These are phyloP conservation scores for Cladosporium colombiae DNA, from an alignment of 2,329 filamentous ascomycete genomes.

Conservation along the genomic window DNA sequence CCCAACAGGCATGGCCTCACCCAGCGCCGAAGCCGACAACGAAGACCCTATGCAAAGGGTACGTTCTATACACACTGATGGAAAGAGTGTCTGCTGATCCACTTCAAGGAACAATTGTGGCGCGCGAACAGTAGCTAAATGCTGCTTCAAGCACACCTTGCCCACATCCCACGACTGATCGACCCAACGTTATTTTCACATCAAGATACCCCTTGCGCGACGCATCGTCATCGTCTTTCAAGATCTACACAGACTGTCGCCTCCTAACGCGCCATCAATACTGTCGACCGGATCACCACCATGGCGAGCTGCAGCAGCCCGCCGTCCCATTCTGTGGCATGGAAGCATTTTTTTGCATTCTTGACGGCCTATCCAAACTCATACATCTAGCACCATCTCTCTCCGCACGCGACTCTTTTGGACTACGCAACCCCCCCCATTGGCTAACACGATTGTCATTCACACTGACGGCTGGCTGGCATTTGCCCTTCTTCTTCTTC, in stretches of 20 bases:
- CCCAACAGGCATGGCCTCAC: constrained; percentile 62
- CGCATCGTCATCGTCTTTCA: background rate
- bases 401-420: background rate
- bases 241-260: background rate
- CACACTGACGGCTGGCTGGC: background rate
- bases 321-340: background rate
- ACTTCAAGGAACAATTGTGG: constrained; percentile 30
- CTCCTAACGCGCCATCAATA: background rate
- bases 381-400: background rate
- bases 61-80: constrained; percentile 32
- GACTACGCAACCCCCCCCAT: background rate
- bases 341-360: background rate
- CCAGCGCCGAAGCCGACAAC: constrained; percentile 61
- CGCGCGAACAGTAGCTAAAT: constrained; percentile 33
- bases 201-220: background rate
- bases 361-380: background rate
- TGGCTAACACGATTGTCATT: background rate
- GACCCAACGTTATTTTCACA: background rate
- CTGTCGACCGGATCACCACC: background rate
- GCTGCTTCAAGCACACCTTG: constrained; percentile 3
- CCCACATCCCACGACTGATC: background rate
- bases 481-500: background rate
- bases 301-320: background rate
- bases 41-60: constrained; percentile 62
- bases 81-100: constrained; percentile 18